Conservation (phyloP, 257 asterid species). For the Solanum neorickii region DNA sequence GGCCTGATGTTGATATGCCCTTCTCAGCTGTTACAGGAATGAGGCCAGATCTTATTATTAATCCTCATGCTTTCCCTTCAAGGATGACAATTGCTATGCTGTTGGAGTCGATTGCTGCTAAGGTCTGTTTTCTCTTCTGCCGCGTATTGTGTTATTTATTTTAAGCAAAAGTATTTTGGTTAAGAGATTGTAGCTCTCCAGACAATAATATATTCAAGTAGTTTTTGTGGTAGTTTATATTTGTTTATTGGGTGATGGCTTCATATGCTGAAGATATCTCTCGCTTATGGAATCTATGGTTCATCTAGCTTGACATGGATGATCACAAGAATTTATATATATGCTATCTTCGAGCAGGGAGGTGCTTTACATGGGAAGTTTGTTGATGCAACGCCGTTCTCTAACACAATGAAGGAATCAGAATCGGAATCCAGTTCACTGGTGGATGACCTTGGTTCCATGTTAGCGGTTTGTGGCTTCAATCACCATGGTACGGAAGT, state of each 20-base stretch:
- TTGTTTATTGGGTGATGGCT: not conserved
- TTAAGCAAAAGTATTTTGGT: not conserved
- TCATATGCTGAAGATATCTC: not conserved
- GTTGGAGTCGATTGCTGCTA: conserved; percentile 92
- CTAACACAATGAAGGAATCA: conserved; percentile 33
- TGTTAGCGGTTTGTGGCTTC: conserved; percentile 59
- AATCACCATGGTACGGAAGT: conserved; percentile 86
- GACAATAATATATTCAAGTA: not conserved
- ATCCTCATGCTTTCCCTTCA: conserved; percentile 98
- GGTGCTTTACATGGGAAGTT: conserved; percentile 82
- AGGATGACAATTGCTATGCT: conserved; percentile 98
- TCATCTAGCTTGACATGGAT: not conserved
- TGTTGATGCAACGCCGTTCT: conserved; percentile 85
- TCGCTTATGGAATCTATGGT: not conserved
- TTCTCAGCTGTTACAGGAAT: conserved; percentile 82
- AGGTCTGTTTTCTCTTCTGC: conserved; percentile 35
- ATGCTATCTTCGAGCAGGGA: conserved; percentile 36
- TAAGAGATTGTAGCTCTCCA: not conserved
- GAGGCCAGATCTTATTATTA: conserved; percentile 96
- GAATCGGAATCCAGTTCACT: conserved; percentile 47
- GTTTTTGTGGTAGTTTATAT: not conserved
- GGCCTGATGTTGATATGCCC: conserved; percentile 95
- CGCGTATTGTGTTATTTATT: not conserved
- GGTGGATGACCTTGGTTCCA: conserved; percentile 77
- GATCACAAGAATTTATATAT: not conserved